Evolutionary conservation across 2,329 filamentous ascomycete species (phyloP).

Genomic region (Colletotrichum karsti): DNA sequence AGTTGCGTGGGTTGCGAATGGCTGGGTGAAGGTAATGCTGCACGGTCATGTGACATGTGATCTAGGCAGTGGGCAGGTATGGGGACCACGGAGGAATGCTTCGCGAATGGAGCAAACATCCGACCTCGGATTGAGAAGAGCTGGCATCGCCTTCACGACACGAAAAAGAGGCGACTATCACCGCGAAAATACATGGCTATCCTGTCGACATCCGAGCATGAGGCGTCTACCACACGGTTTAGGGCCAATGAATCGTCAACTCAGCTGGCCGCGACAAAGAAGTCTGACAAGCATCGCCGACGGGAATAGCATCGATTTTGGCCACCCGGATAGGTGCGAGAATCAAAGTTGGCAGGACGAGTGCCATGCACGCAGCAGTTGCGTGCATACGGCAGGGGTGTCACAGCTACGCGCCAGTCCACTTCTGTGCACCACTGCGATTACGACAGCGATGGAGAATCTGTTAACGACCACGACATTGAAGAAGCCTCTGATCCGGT

Average conservation of each 20-base stretch:
- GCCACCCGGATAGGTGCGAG: neutral
- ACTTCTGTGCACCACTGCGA: neutral
- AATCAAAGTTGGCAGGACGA: neutral
- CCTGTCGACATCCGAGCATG: too few species aligned
- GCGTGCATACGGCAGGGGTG: conserved; percentile 4
- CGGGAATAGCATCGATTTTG: conserved; percentile 11
- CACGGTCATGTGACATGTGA: conserved; percentile 12
- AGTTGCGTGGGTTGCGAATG: conserved; percentile 7
- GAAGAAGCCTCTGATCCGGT: neutral
- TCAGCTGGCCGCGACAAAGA: too few species aligned
- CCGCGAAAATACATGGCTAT: neutral
- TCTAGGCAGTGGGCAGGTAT: neutral
- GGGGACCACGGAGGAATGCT: conserved; percentile 1
- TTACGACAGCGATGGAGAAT: neutral
- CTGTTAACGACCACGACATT: neutral
- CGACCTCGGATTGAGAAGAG: neutral
- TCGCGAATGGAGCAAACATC: neutral
- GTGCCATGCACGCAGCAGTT: neutral
- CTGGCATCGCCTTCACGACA: too few species aligned
- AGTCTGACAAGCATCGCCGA: neutral
- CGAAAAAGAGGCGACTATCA: neutral
- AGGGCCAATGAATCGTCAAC: too few species aligned
- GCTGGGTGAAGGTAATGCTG: neutral
- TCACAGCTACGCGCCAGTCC: neutral
- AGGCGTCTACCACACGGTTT: too few species aligned